Evolutionary conservation across 371 early-diverging fungal species (phyloP).

Genomic region (Blastocladiella emersonii): DNA sequence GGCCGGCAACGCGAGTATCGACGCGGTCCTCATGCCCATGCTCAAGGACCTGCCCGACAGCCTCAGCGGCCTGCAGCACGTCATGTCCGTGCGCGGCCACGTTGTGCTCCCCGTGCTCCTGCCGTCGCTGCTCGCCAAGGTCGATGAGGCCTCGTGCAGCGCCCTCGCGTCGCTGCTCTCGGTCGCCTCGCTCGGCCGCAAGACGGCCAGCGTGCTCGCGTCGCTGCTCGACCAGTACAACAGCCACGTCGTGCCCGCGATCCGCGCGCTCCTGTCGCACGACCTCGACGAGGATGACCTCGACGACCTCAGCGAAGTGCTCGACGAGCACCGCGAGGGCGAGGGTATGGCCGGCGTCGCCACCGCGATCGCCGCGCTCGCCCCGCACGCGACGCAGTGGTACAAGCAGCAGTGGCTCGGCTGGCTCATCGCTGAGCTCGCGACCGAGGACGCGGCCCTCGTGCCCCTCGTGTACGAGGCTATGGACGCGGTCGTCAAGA

Average conservation of each 20-base stretch:
- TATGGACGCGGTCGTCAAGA: conserved; percentile 59
- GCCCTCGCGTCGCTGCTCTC: conserved; percentile 76
- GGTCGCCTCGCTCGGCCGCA: conserved; percentile 12
- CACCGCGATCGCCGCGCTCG: background rate
- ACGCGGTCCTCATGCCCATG: conserved; percentile 74
- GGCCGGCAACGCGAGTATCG: conserved; percentile 79
- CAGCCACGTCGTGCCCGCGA: conserved; percentile 4
- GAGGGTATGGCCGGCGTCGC: background rate
- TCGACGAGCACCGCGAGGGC: background rate
- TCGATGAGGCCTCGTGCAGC: conserved; percentile 17
- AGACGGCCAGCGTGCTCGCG: conserved; percentile 67
- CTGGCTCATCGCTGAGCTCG: conserved; percentile 51
- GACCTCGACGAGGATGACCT: conserved; percentile 53
- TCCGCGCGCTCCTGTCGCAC: conserved; percentile 14
- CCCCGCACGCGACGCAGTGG: background rate
- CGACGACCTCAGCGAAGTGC: conserved; percentile 41
- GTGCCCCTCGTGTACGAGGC: conserved; percentile 64
- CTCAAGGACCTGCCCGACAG: conserved; percentile 62
- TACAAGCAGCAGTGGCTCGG: conserved; percentile 56
- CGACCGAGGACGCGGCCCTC: conserved; percentile 35
- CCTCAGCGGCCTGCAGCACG: conserved; percentile 84
- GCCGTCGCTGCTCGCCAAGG: conserved; percentile 55
- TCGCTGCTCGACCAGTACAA: conserved; percentile 34
- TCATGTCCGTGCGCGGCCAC: conserved; percentile 87
- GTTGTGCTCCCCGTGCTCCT: conserved; percentile 93